These are phyloP conservation scores for Candida ulmi DNA, from an alignment of 805 yeast species.

Conservation along the genomic window DNA sequence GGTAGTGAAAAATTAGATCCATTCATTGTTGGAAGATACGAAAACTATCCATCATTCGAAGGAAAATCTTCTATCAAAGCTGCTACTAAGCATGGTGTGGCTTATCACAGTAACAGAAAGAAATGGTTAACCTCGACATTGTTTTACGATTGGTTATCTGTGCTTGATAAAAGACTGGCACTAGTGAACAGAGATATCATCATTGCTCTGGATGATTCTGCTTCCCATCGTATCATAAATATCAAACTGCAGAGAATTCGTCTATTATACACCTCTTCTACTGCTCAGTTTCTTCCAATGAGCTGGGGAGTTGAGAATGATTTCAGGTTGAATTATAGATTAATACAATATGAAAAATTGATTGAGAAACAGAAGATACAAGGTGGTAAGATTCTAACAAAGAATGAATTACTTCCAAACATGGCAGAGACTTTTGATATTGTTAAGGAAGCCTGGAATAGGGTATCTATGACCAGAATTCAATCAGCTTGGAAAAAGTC, in stretches of 20 bases:
- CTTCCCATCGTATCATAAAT: slow-evolving; percentile 55
- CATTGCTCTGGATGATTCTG: slow-evolving; percentile 54
- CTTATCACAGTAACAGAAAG: slow-evolving; percentile 54
- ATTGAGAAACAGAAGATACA: slow-evolving; percentile 20
- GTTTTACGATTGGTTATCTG: slow-evolving; percentile 56
- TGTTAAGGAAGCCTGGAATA: slow-evolving; percentile 53
- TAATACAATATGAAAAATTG: slow-evolving; percentile 45
- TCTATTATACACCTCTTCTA: slow-evolving; percentile 33
- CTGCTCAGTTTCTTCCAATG: slow-evolving; percentile 46
- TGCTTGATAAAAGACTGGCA: slow-evolving; percentile 54
- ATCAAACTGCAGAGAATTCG: slow-evolving; percentile 39
- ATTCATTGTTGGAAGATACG: slow-evolving; percentile 53
- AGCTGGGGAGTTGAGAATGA: slow-evolving; percentile 61
- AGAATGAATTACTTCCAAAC: slow-evolving; percentile 40
- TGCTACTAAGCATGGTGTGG: slow-evolving; percentile 44
- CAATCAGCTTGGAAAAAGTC: slow-evolving; percentile 39
- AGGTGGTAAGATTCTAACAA: slow-evolving; percentile 17
- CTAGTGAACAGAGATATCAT: slow-evolving; percentile 44
- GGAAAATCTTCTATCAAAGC: slow-evolving; percentile 37
- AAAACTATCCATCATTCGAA: slow-evolving; percentile 37
- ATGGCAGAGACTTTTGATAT: slow-evolving; percentile 53
- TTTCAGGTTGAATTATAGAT: slow-evolving; percentile 50
- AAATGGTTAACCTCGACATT: slow-evolving; percentile 60
- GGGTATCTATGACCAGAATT: slow-evolving; percentile 29
- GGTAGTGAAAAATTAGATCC: slow-evolving; percentile 62